phyloP scores from a whole-genome alignment of 352 stramenopile species.

The Phytophthora tubulina region DNA sequence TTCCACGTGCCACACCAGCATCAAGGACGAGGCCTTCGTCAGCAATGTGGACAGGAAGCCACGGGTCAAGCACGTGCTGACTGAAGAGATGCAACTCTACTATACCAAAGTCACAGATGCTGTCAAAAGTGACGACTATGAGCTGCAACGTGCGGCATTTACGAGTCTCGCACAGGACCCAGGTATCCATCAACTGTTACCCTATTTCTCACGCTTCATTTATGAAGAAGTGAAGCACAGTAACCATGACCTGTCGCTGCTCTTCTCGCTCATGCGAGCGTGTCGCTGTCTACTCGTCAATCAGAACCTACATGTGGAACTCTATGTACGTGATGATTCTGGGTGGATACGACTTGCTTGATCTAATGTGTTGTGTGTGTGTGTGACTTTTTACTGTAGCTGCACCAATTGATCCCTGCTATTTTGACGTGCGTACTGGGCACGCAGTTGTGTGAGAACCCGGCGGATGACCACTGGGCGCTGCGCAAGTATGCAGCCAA shows the following conservation, averaged over 20 bases:
- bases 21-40: constrained; percentile 83
- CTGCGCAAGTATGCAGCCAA: constrained; percentile 89
- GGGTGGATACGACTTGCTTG: background rate
- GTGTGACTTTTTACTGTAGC: constrained; percentile 41
- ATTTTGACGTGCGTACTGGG: constrained; percentile 95
- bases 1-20: constrained; percentile 71
- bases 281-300: constrained; percentile 93
- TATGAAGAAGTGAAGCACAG: constrained; percentile 91
- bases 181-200: constrained; percentile 91
- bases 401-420: constrained; percentile 94
- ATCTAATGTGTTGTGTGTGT: constrained; percentile 15
- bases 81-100: constrained; percentile 92
- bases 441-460: constrained; percentile 89
- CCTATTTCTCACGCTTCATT: constrained; percentile 91
- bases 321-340: constrained; percentile 75
- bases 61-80: constrained; percentile 88
- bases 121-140: constrained; percentile 77
- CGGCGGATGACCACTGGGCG: constrained; percentile 91
- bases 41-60: constrained; percentile 78
- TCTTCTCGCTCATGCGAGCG: constrained; percentile 90
- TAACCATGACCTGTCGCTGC: constrained; percentile 76
- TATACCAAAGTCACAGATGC: constrained; percentile 90
- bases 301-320: constrained; percentile 92
- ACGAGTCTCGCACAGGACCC: constrained; percentile 83
- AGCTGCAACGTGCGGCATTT: constrained; percentile 82